phyloP scores from a whole-genome alignment of 2,329 filamentous ascomycete genomes.

The Cercospora nicotianae region DNA sequence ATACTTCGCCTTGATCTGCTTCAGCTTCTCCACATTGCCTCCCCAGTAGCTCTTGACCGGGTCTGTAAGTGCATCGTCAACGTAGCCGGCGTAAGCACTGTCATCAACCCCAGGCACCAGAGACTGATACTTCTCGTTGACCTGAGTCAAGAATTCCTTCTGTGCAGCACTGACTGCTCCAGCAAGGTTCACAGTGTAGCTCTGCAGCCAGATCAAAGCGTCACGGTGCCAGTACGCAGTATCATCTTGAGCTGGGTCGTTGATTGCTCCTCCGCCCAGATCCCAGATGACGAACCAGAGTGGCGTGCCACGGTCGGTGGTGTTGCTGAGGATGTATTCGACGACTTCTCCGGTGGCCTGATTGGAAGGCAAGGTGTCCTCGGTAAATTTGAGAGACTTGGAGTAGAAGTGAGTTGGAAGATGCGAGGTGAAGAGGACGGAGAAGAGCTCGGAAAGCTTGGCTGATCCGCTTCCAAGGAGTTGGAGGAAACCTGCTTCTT shows the following conservation, averaged over 20 bases:
- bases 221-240: slow-evolving; percentile 24
- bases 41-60: slow-evolving; percentile 33
- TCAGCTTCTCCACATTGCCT: slow-evolving; percentile 33
- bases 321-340: slow-evolving; percentile 18
- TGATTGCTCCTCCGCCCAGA: slow-evolving; percentile 21
- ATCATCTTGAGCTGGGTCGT: slow-evolving; percentile 15
- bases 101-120: slow-evolving; percentile 16
- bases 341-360: slow-evolving; percentile 15
- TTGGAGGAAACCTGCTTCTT: slow-evolving; percentile 7
- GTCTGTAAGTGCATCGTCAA: slow-evolving; percentile 36
- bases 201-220: slow-evolving; percentile 22
- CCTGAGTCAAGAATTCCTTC: slow-evolving; percentile 15
- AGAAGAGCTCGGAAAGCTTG: slow-evolving; percentile 18
- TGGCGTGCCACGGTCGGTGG: slow-evolving; percentile 13
- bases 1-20: slow-evolving; percentile 36
- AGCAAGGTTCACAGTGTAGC: slow-evolving; percentile 18
- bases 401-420: slow-evolving; percentile 25
- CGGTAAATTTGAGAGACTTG: slow-evolving; percentile 19
- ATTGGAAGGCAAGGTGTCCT: slow-evolving; percentile 7
- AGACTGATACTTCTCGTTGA: slow-evolving; percentile 9
- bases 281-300: slow-evolving; percentile 26
- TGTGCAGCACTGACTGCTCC: slow-evolving; percentile 1
- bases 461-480: background rate
- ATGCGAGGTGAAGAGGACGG: slow-evolving; percentile 15
- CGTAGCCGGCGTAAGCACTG: slow-evolving; percentile 23